A percentile compares a stretch with the other conserved stretches of the same genome.
phyloP scores from a whole-genome alignment of 2,329 filamentous ascomycete species.

The Macrophomina phaseolina region DNA sequence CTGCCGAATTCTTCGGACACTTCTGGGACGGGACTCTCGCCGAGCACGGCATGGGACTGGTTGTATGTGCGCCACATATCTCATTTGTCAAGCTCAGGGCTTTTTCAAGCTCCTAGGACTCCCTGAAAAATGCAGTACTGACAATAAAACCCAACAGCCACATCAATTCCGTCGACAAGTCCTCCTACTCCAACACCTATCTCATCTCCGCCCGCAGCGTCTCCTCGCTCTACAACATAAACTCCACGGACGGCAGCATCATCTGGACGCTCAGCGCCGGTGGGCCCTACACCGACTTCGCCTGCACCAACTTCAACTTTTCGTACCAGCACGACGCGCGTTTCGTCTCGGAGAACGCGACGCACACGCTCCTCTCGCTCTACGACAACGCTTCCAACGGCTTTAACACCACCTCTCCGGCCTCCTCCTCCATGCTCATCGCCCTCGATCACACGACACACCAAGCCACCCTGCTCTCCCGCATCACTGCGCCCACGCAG shows the following conservation, averaged over 20 bases:
- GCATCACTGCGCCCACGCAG: slow-evolving; percentile 14
- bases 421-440: slow-evolving; percentile 28
- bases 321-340: slow-evolving; percentile 61
- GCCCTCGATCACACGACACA: slow-evolving; percentile 13
- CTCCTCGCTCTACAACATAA: slow-evolving; percentile 55
- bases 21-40: slow-evolving; percentile 51
- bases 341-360: slow-evolving; percentile 52
- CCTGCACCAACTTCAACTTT: slow-evolving; percentile 52
- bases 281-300: slow-evolving; percentile 24
- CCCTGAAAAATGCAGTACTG: neutral
- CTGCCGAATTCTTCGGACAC: slow-evolving; percentile 50
- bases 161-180: slow-evolving; percentile 62
- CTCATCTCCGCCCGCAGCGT: slow-evolving; percentile 60
- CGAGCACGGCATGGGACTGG: slow-evolving; percentile 58
- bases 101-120: neutral
- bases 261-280: slow-evolving; percentile 56
- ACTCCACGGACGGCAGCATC: slow-evolving; percentile 53
- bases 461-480: slow-evolving; percentile 29
- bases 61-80: slow-evolving; percentile 37
- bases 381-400: slow-evolving; percentile 61
- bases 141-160: slow-evolving; percentile 41
- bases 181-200: slow-evolving; percentile 56
- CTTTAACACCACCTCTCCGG: slow-evolving; percentile 47
- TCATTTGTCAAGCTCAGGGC: neutral
- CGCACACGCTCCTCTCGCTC: slow-evolving; percentile 58